These are phyloP conservation scores for Zizania latifolia DNA, from an alignment of 176 grass and related monocot species.

Conservation along the genomic window DNA sequence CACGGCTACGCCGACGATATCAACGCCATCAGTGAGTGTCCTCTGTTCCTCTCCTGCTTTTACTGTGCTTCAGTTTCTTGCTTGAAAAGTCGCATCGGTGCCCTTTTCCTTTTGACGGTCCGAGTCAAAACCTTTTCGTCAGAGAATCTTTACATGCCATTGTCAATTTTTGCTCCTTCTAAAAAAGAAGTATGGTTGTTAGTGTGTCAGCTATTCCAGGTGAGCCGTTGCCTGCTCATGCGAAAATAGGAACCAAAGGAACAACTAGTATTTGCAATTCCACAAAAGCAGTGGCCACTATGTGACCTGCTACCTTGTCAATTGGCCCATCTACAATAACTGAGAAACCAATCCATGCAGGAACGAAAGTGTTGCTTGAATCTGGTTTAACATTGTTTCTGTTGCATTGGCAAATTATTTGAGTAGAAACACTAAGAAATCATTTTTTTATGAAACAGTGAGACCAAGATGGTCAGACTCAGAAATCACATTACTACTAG, in stretches of 20 bases:
- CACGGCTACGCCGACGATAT: slow-evolving; percentile 88
- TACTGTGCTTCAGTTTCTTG: slow-evolving; percentile 26
- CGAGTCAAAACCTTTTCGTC: slow-evolving; percentile 31
- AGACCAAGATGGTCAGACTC: too few species aligned
- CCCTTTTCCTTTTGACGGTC: slow-evolving; percentile 2
- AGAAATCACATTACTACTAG: too few species aligned
- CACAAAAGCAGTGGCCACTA: background rate
- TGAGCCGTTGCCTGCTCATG: background rate
- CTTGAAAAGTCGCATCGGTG: slow-evolving; percentile 1
- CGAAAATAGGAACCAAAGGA: too few species aligned
- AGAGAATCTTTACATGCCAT: background rate
- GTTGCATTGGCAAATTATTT: background rate
- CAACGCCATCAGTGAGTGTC: slow-evolving; percentile 79
- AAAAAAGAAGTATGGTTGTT: background rate
- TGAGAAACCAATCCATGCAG: background rate
- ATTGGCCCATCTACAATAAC: background rate
- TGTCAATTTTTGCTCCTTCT: slow-evolving; percentile 9
- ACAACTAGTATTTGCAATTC: background rate
- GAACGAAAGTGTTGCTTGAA: background rate
- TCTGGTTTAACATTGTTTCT: background rate
- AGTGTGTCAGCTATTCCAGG: slow-evolving; percentile 12
- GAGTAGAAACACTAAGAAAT: background rate
- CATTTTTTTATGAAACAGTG: too few species aligned
- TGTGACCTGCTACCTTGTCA: background rate
- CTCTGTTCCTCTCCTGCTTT: slow-evolving; percentile 7